These are phyloP conservation scores for Arxiozyma bovina DNA, from an alignment of 1,139 yeast species.

Conservation along the genomic window DNA sequence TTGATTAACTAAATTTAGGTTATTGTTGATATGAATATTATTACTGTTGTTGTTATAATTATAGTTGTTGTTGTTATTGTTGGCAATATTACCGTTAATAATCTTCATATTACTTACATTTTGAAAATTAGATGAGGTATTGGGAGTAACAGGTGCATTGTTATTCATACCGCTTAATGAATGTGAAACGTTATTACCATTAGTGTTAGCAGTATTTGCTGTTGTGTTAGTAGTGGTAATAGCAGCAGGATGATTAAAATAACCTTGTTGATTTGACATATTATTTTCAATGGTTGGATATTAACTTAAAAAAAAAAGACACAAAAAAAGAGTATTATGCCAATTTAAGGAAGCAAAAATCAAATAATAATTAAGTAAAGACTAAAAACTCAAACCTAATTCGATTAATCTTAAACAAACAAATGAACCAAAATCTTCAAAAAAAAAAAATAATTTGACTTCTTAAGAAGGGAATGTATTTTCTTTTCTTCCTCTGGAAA, in stretches of 20 bases:
- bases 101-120: slow-evolving; percentile 12
- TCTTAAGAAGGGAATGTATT: background rate
- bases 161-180: slow-evolving; percentile 1
- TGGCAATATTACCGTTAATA: slow-evolving; percentile 10
- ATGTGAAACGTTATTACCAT: background rate
- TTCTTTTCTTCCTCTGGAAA: background rate
- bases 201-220: background rate
- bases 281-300: background rate
- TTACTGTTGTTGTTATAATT: background rate
- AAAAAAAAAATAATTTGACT: too few relatives aligned
- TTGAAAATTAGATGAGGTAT: slow-evolving; percentile 6
- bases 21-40: background rate
- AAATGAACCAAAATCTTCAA: too few relatives aligned
- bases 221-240: slow-evolving; percentile 6
- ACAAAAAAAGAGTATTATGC: too few relatives aligned
- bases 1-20: slow-evolving; percentile 2
- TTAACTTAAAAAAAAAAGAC: too few relatives aligned
- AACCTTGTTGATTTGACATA: slow-evolving; percentile 3
- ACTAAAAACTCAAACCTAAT: background rate
- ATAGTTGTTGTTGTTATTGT: slow-evolving; percentile 5
- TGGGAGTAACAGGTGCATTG: slow-evolving; percentile 4
- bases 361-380: too few relatives aligned
- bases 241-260: slow-evolving; percentile 4
- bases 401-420: background rate
- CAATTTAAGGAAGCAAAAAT: too few relatives aligned